These are phyloP conservation scores for Neospora caninum DNA, from an alignment of 169 alveolate species.

Conservation along the genomic window DNA sequence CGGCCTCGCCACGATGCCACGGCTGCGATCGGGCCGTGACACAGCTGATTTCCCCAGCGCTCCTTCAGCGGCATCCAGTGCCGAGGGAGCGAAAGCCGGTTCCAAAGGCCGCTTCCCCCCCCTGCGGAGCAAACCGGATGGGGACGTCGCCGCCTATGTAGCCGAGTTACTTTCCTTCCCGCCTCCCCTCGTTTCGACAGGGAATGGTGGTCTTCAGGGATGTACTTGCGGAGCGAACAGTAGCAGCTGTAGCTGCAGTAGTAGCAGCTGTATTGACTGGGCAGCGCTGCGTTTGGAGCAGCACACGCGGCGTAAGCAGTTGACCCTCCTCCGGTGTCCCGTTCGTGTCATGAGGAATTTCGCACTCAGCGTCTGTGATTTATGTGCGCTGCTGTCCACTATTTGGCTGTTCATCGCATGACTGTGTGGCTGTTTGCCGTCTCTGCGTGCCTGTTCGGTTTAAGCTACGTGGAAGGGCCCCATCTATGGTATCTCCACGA, in stretches of 20 bases:
- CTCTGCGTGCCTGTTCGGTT: not conserved
- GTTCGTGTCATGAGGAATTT: not conserved
- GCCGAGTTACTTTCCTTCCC: not conserved
- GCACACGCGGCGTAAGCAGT: conserved; percentile 22
- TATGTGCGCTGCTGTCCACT: not conserved
- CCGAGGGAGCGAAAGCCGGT: not conserved
- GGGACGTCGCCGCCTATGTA: not conserved
- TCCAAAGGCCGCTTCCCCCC: not conserved
- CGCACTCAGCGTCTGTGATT: not conserved
- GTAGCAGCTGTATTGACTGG: conserved; percentile 51
- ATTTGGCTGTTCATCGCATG: conserved; percentile 8
- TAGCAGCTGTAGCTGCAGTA: conserved; percentile 49
- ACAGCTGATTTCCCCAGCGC: not conserved
- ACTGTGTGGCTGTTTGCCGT: conserved; percentile 31
- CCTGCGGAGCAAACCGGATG: not conserved
- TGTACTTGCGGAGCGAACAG: conserved; percentile 11
- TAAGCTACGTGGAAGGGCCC: conserved; percentile 53
- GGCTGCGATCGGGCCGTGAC: conserved; percentile 6
- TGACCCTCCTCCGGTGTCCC: conserved; percentile 33
- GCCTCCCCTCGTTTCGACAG: not conserved
- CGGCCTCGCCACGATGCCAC: not conserved
- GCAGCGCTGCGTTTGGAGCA: conserved; percentile 41
- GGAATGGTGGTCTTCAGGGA: not conserved
- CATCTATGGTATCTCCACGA: conserved; percentile 25
- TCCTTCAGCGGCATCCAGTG: not conserved